Evolutionary conservation across 495 filamentous ascomycete genomes (phyloP), one percentile per base, ranked within the genome.

Genomic region (Elasticomyces elasticus): DNA sequence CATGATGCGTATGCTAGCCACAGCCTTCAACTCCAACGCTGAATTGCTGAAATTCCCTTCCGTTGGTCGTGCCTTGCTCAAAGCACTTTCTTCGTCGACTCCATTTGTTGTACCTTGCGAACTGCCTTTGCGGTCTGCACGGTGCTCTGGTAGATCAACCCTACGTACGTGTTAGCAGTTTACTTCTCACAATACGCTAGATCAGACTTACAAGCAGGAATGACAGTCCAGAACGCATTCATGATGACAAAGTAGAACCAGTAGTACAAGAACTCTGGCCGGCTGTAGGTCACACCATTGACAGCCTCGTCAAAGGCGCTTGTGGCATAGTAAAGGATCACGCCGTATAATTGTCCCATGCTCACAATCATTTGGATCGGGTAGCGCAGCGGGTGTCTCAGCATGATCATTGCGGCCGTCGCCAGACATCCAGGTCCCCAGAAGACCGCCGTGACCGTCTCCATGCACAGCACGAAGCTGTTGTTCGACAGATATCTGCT

Each of bases 191-290:
- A 33, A 12, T 11, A 30, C 10, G 13, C 24, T 12, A 51, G 5
- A 5, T 11, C 30, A 49, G 47, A 67, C 68, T 62, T 60, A 68
- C 66, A 53, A 5, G 53, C 35, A 1, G 89, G 89, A 54, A 94
- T 76, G 13, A 92, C 72, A 30, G 83, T 87, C 89, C 89, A 95
- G 49, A 89, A 85, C 43, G 80, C 73, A 64, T 95, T 95, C 78
- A 94, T 84, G 17, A 84, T 75, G 20, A 89, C 78, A 63, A 86
- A 95, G 65, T 95, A 95, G 13, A 82, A 68, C 87, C 88, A 95
- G 65, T 86, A 94, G 64, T 94, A 95, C 54, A 82, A 76, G 4
- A 72, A 64, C 68, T 94, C 89, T 3, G 89, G 86, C 53, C 88
- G 74, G 59, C 80, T 86, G 65, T 88, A 85, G 4, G 74, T 71